These are phyloP conservation scores for Trebouxia sp. DNA, from an alignment of 139 green algal genomes.

Conservation along the genomic window DNA sequence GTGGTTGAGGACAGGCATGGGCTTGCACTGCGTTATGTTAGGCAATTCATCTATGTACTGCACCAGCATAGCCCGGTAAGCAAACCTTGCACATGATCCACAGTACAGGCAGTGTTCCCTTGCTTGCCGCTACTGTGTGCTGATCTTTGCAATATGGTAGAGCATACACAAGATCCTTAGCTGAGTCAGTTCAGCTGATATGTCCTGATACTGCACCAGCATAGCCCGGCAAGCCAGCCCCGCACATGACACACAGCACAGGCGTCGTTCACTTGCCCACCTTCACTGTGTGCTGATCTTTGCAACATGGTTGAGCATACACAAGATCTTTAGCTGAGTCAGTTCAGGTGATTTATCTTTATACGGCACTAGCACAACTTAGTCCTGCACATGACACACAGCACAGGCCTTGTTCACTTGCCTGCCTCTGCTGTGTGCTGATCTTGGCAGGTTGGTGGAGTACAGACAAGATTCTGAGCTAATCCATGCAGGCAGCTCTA, in stretches of 20 bases:
- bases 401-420: neutral
- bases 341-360: neutral
- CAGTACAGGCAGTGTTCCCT: neutral
- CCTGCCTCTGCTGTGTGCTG: neutral
- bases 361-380: neutral
- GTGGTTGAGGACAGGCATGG: no score
- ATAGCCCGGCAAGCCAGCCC: neutral
- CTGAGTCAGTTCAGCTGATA: neutral
- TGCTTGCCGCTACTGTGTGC: neutral
- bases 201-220: neutral
- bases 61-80: neutral
- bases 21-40: neutral
- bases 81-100: neutral
- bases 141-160: no score
- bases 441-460: no score
- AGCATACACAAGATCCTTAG: neutral
- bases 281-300: neutral
- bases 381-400: neutral
- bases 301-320: no score
- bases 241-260: neutral
- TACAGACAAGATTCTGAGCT: neutral
- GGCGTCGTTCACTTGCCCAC: neutral
- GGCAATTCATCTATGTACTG: neutral
- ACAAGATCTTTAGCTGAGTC: neutral
- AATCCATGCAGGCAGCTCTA: no score